Evolutionary conservation across 441 rosid species (phyloP), one percentile per base, ranked within the genome.

Genomic region (Mallotus japonicus): DNA sequence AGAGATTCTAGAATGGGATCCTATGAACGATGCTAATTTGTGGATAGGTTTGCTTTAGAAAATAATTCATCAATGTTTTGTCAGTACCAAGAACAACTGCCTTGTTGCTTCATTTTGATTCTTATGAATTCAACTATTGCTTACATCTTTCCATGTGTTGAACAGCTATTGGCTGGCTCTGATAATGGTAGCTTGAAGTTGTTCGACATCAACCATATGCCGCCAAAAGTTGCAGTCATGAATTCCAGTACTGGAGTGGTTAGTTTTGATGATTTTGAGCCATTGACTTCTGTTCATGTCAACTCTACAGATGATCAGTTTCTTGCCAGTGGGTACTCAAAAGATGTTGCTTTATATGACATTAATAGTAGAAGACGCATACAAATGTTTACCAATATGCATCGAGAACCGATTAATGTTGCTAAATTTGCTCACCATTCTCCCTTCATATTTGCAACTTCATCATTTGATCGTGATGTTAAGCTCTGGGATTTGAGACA

Each of bases 401-500:
- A 95, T 81, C 85, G 82, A 64, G 92, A 89, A 69, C 99, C 90
- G 65, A 95, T 95, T 19, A 95, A 95, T 75, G 99, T 95, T 50
- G 97, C 90, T 74, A 92, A 95, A 75, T 95, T 95, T 65, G 82
- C 97, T 0, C 89, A 95, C 80, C 95, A 89, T 80, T 88, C 93
- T 44, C 97, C 99, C 12, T 85, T 81, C 46, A 40, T 92, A 70
- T 95, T 92, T 74, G 97, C 97, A 42, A 90, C 99, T 24, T 90
- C 97, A 28, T 95, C 99, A 20, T 95, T 95, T 72, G 99, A 95
- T 73, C 89, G 68, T 34, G 97, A 95, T 73, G 86, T 92, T 75
- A 95, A 90, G 73, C 82, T 92, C 59, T 95, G 99, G 99, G 99
- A 95, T 78, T 81, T 95, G 85, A 87, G 99, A 73, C 94, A 88